Evolutionary conservation across 2,329 filamentous ascomycete species (phyloP), one percentile per base, ranked within the genome.

Genomic region (Whalleya microplaca): DNA sequence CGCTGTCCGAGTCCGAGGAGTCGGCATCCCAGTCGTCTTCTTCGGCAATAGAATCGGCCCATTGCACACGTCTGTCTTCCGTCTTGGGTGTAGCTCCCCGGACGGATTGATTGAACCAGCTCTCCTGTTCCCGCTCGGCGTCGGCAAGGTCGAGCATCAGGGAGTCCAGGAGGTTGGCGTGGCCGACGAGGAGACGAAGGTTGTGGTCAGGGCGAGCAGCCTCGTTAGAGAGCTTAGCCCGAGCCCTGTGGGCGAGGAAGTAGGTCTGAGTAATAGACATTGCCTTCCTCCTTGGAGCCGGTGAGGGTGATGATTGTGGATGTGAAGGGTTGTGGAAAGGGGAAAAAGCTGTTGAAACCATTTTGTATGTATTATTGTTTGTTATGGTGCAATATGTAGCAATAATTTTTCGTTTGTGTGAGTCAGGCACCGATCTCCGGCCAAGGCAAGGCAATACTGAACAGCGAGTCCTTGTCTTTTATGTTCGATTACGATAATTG

Each of bases 231-330:
- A 99, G 92, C 92, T 99, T 99, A 69, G 88, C 89, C 75, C 95
- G 88, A 73, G 95, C 95, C 78, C 93, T 94, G 83, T 96, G 93
- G 74, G 95, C 95, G 70, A 98, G 89, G 81, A 92, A 96, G 89
- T 98, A 99, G 61, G 94, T 98, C 79, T 97, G 92, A 23, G 94
- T 96, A 80, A 98, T 89, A 75, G 90, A 96, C 95, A 98, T 98
- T 79, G 89, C 93, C 78, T 92, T 90, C 80, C 89, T 83, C 74
- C 79, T 78, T 64, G 78, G 75, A 48, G 78, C 68, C 37, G 76
- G 76, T 64, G 75, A 72, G 23, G 73, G 69, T 51, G 68, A 69
- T 57, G 70, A 66, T 51, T 67, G 65, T 61, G 68, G 55, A 58
- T 70, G 65, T 56, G 73, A 64, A 59, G 68, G 55, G 55, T 65